These are phyloP conservation scores for Ogataea polymorpha DNA, from an alignment of 805 yeast genomes.

Conservation along the genomic window DNA sequence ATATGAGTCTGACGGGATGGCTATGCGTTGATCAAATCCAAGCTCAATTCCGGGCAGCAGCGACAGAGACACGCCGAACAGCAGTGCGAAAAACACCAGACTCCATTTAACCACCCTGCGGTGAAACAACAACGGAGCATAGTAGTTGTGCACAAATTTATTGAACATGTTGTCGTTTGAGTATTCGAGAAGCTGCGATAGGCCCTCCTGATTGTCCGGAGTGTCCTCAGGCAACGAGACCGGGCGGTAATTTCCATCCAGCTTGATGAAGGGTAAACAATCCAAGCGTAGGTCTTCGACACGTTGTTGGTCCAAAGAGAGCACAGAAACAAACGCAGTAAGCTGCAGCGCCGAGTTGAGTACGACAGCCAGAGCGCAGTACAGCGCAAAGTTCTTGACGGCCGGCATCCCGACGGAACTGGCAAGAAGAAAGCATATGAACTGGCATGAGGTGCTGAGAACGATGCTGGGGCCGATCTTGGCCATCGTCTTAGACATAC, in stretches of 20 bases:
- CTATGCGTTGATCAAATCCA: constrained; percentile 88
- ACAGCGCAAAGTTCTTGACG: constrained; percentile 86
- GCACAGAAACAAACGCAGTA: constrained; percentile 73
- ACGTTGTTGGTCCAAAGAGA: constrained; percentile 64
- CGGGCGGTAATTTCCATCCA: constrained; percentile 6
- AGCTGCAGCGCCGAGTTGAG: constrained; percentile 75
- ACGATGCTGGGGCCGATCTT: constrained; percentile 85
- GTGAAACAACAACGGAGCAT: constrained; percentile 59
- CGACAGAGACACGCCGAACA: constrained; percentile 69
- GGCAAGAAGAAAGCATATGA: constrained; percentile 76
- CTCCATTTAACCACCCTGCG: constrained; percentile 46
- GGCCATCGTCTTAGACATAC: constrained; percentile 63
- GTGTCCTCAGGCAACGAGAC: constrained; percentile 15
- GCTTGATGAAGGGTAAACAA: constrained; percentile 53
- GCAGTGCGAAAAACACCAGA: constrained; percentile 49
- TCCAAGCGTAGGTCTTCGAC: constrained; percentile 59
- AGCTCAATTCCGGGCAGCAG: constrained; percentile 65
- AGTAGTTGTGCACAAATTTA: constrained; percentile 41
- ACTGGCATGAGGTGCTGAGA: constrained; percentile 72
- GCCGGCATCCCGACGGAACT: constrained; percentile 92
- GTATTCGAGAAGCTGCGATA: constrained; percentile 24
- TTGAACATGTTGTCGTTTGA: constrained; percentile 33
- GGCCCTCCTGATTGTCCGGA: constrained; percentile 16
- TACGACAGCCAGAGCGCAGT: constrained; percentile 82
- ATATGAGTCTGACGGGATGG: constrained; percentile 81